phyloP scores from a whole-genome alignment of 148 eudicot species.

The Cornus suecica region DNA sequence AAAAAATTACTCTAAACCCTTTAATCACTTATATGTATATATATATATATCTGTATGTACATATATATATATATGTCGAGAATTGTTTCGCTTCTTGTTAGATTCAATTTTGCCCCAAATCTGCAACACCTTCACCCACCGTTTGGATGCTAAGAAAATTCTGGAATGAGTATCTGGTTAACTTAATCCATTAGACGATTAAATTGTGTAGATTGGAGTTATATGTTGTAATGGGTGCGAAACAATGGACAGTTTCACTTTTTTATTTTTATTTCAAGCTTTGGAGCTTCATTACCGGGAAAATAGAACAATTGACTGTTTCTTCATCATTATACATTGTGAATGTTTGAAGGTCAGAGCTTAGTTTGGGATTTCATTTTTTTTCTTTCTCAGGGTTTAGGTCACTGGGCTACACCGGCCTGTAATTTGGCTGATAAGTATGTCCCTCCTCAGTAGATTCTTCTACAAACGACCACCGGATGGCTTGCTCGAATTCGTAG shows the following conservation, averaged over 20 bases:
- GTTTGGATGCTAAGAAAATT: slow-evolving; percentile 12
- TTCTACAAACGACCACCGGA: slow-evolving; percentile 93
- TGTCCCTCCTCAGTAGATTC: slow-evolving; percentile 96
- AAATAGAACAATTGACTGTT: neutral
- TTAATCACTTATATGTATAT: neutral
- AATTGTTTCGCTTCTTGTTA: neutral
- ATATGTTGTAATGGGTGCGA: neutral
- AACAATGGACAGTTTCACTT: neutral
- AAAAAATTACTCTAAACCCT: neutral
- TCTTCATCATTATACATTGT: neutral
- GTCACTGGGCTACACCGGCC: neutral
- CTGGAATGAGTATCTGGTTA: neutral
- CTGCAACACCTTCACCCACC: neutral
- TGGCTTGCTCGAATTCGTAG: slow-evolving; percentile 93
- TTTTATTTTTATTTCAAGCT: neutral
- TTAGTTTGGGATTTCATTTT: slow-evolving; percentile 6
- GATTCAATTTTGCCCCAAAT: neutral
- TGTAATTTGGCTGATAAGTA: slow-evolving; percentile 20
- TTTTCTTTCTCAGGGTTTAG: slow-evolving; percentile 11
- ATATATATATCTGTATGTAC: neutral
- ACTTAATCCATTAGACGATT: neutral
- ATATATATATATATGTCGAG: neutral
- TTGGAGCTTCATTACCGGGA: neutral
- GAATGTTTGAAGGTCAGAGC: neutral
- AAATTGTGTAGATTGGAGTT: neutral